phyloP scores from a whole-genome alignment of 441 rosid species.

The Adansonia grandidieri region DNA sequence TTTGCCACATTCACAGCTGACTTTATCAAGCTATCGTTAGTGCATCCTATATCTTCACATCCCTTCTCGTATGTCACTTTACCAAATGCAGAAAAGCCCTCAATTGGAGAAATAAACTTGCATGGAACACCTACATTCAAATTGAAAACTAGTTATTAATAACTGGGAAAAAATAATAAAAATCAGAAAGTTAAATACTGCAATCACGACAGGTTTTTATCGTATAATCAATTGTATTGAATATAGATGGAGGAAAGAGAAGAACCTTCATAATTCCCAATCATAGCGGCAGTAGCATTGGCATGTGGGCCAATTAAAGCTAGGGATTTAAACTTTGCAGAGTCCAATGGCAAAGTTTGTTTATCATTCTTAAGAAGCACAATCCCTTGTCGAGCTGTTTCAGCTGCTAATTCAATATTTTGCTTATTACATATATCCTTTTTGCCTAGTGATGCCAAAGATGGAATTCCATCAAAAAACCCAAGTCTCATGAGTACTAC shows the following conservation, averaged over 20 bases:
- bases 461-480: neutral
- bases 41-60: slow-evolving; percentile 44
- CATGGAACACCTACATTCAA: slow-evolving; percentile 41
- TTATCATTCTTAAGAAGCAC: slow-evolving; percentile 54
- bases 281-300: slow-evolving; percentile 51
- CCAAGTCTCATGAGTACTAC: neutral
- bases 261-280: slow-evolving; percentile 49
- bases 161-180: neutral
- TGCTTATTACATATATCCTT: slow-evolving; percentile 44
- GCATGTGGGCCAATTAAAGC: slow-evolving; percentile 56
- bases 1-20: slow-evolving; percentile 25
- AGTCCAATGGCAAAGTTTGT: slow-evolving; percentile 44
- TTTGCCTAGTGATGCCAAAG: neutral
- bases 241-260: neutral
- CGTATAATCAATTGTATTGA: no score
- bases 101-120: slow-evolving; percentile 35
- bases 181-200: no score
- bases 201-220: no score
- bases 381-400: slow-evolving; percentile 61
- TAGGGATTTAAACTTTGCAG: slow-evolving; percentile 25
- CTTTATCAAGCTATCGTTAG: slow-evolving; percentile 22
- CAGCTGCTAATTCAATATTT: slow-evolving; percentile 45
- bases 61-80: slow-evolving; percentile 35
- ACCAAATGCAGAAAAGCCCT: slow-evolving; percentile 36
- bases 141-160: no score